Evolutionary conservation across 2,329 filamentous ascomycete species (phyloP).

Genomic region (Neonectria magnoliae): DNA sequence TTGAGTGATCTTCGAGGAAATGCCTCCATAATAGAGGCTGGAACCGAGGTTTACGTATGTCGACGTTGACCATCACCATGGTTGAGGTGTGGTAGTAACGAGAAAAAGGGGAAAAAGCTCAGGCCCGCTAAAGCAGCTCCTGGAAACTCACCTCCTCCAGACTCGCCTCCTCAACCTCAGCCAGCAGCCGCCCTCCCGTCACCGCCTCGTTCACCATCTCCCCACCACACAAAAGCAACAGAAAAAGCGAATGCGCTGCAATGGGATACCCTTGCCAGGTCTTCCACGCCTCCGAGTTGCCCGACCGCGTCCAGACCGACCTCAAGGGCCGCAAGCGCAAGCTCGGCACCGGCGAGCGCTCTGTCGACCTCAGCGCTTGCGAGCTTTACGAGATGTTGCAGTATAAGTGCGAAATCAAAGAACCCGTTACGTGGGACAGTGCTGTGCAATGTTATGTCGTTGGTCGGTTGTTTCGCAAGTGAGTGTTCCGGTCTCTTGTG

Average conservation of each 20-base stretch:
- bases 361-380: conserved; percentile 64
- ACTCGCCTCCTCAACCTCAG: conserved; percentile 65
- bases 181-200: conserved; percentile 61
- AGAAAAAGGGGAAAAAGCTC: conserved; percentile 24
- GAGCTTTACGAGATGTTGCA: conserved; percentile 68
- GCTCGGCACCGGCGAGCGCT: conserved; percentile 48
- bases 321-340: conserved; percentile 64
- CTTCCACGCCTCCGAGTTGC: conserved; percentile 64
- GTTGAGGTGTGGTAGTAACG: conserved; percentile 6
- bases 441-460: conserved; percentile 66
- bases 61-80: conserved; percentile 28
- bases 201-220: conserved; percentile 49
- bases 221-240: neutral
- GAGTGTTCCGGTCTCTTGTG: conserved; percentile 40
- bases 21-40: neutral
- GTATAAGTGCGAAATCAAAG: conserved; percentile 67
- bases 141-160: conserved; percentile 66
- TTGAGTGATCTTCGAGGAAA: neutral
- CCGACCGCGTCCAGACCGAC: conserved; percentile 59
- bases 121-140: conserved; percentile 17
- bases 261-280: conserved; percentile 69
- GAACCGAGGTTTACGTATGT: neutral
- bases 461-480: conserved; percentile 69
- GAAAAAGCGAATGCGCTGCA: conserved; percentile 7
- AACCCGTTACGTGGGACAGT: conserved; percentile 57